A percentile compares a stretch with the other conserved stretches of the same genome.
Conservation (phyloP, 1,139 yeast genomes). For the Yamadazyma spencermartinsiae region DNA sequence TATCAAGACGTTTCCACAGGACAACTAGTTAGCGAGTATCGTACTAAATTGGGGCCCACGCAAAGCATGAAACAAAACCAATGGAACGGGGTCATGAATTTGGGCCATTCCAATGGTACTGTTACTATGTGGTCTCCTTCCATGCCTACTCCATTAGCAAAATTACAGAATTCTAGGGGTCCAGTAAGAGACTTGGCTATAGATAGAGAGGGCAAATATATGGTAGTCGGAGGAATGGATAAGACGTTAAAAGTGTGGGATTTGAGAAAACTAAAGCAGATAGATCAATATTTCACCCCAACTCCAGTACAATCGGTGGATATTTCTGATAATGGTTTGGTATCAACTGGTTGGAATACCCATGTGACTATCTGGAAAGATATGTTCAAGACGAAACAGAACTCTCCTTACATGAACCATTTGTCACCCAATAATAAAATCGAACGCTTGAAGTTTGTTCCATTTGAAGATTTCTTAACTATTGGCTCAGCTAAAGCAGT, state of each 20-base stretch:
- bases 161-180: constrained; percentile 78
- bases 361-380: constrained; percentile 91
- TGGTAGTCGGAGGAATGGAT: constrained; percentile 94
- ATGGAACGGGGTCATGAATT: constrained; percentile 92
- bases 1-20: constrained; percentile 98
- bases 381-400: constrained; percentile 55
- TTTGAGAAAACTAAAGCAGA: constrained; percentile 73
- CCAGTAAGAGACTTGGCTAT: constrained; percentile 85
- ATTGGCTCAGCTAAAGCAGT: constrained; percentile 82
- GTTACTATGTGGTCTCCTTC: constrained; percentile 94
- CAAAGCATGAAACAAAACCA: constrained; percentile 87
- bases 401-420: constrained; percentile 91
- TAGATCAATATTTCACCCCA: constrained; percentile 76
- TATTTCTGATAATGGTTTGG: constrained; percentile 84
- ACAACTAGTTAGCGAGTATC: constrained; percentile 71
- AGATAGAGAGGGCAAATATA: constrained; percentile 89
- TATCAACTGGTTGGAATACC: constrained; percentile 93
- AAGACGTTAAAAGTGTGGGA: constrained; percentile 91
- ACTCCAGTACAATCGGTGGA: constrained; percentile 82
- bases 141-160: constrained; percentile 82
- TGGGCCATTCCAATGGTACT: constrained; percentile 93
- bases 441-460: constrained; percentile 72
- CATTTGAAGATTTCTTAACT: constrained; percentile 94
- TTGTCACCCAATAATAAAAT: constrained; percentile 76
- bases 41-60: constrained; percentile 91